These are phyloP conservation scores for Candida gorgasii DNA, from an alignment of 805 yeast genomes.

Conservation along the genomic window DNA sequence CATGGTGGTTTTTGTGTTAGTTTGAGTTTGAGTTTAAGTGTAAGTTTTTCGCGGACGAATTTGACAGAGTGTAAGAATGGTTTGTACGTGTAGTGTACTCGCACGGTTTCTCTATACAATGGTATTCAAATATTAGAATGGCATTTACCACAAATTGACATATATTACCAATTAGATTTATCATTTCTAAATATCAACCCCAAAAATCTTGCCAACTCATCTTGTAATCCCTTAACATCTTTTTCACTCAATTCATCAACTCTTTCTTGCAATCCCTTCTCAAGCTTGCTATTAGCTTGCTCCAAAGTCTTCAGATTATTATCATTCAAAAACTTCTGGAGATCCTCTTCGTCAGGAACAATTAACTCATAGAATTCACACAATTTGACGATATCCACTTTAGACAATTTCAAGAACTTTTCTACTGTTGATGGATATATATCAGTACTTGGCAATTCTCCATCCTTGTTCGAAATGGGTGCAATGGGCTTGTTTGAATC, in stretches of 20 bases:
- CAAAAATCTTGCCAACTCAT: constrained; percentile 65
- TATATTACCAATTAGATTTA: neutral
- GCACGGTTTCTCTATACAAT: too few species aligned
- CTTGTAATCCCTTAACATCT: constrained; percentile 55
- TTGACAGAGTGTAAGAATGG: too few species aligned
- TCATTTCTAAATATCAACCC: constrained; percentile 56
- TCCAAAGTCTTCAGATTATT: constrained; percentile 11
- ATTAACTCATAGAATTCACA: constrained; percentile 76
- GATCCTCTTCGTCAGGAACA: constrained; percentile 58
- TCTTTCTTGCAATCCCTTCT: constrained; percentile 5
- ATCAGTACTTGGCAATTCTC: constrained; percentile 58
- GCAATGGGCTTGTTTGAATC: constrained; percentile 48
- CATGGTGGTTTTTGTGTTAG: too few species aligned
- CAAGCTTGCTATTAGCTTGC: constrained; percentile 10
- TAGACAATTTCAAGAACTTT: constrained; percentile 50
- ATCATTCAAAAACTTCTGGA: constrained; percentile 20
- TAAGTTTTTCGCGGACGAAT: neutral
- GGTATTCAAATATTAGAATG: too few species aligned
- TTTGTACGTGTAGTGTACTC: too few species aligned
- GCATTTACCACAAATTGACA: too few species aligned
- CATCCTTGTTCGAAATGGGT: constrained; percentile 77
- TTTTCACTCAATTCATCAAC: constrained; percentile 33
- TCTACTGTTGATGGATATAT: constrained; percentile 59
- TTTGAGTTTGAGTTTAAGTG: too few species aligned
- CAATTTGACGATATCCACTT: constrained; percentile 50